Conservation (phyloP, 1,139 yeast genomes). For the Scheffersomyces lignicola region DNA sequence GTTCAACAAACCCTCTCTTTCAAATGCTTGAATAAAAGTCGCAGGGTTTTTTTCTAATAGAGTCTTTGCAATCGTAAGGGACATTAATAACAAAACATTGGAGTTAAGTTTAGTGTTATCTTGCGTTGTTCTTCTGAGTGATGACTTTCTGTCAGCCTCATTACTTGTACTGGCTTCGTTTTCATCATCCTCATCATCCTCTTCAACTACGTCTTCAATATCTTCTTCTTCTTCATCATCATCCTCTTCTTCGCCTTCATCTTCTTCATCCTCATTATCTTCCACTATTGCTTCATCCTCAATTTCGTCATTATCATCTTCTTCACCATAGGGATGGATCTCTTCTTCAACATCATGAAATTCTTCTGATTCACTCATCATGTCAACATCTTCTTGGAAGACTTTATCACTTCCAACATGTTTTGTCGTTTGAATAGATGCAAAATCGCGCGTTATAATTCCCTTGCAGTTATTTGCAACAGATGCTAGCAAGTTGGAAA, state of each 20-base stretch:
- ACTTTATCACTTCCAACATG: conserved; percentile 5
- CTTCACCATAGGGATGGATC: conserved; percentile 8
- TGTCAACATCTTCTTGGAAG: conserved; percentile 11
- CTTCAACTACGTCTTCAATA: conserved; percentile 14
- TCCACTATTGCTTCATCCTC: conserved; percentile 1
- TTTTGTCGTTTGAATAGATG: no score
- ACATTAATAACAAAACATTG: conserved; percentile 12
- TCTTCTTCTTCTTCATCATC: conserved; percentile 14
- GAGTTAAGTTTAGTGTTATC: conserved; percentile 11
- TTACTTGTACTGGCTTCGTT: background rate
- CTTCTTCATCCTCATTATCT: conserved; percentile 9
- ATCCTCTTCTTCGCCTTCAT: conserved; percentile 10
- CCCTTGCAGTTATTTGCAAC: conserved; percentile 63
- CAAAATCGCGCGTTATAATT: conserved; percentile 20
- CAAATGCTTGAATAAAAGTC: conserved; percentile 50
- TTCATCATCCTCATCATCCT: conserved; percentile 6
- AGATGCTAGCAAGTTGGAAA: conserved; percentile 61
- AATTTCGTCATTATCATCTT: conserved; percentile 10
- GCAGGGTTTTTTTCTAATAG: conserved; percentile 48
- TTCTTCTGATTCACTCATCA: conserved; percentile 7
- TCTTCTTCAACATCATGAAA: conserved; percentile 10
- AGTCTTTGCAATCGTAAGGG: conserved; percentile 11
- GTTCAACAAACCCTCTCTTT: conserved; percentile 69
- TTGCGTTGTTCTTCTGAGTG: background rate
- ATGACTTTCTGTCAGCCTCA: background rate